Percentiles rank a stretch among this genome's conserved stretches.
Conservation (phyloP, 345 rosid species). For the Erucastrum elatum region DNA sequence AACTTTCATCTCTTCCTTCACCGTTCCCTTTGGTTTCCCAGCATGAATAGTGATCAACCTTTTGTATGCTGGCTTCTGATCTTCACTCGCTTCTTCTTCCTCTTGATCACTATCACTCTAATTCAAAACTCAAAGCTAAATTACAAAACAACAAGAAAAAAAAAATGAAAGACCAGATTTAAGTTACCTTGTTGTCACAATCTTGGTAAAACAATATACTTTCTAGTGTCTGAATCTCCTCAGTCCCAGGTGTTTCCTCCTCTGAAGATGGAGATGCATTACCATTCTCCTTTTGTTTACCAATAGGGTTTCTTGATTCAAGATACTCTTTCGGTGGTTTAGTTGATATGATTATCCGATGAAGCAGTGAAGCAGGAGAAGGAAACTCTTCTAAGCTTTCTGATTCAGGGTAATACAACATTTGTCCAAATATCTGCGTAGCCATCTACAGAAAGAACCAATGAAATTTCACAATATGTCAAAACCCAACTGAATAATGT, state of each 20-base stretch:
- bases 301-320: background rate
- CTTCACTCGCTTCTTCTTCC: background rate
- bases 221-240: background rate
- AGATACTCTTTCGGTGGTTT: background rate
- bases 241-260: background rate
- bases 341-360: background rate
- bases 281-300: background rate
- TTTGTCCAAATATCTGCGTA: background rate
- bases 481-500: background rate
- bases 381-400: background rate
- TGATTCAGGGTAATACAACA: slow-evolving; percentile 1
- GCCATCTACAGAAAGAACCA: background rate
- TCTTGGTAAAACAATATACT: background rate
- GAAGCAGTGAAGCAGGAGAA: background rate
- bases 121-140: background rate
- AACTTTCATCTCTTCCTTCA: background rate
- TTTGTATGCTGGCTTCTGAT: background rate
- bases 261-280: background rate
- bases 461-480: background rate
- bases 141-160: background rate
- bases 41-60: background rate
- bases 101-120: background rate
- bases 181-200: background rate
- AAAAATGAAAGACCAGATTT: background rate
- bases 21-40: background rate